Evolutionary conservation across 495 filamentous ascomycete species (phyloP).

Genomic region (Hypoxylon cercidicola): DNA sequence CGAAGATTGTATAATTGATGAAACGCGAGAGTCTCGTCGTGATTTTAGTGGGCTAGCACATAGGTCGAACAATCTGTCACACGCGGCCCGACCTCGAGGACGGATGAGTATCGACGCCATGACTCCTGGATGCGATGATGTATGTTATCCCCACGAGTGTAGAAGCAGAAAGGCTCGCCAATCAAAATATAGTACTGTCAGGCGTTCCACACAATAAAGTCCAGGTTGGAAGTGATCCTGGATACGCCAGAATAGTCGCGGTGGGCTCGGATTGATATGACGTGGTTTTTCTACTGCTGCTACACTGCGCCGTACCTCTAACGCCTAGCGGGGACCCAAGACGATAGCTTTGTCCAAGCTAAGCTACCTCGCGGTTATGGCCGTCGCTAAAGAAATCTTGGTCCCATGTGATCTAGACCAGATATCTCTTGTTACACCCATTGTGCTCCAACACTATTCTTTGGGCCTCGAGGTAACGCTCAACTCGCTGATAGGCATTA

Average conservation of each 20-base stretch:
- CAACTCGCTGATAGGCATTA: conserved; percentile 4
- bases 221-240: conserved; percentile 30
- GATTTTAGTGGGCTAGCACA: conserved; percentile 9
- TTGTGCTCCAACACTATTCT: no score
- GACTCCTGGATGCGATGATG: conserved; percentile 14
- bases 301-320: conserved; percentile 7
- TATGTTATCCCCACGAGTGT: conserved; percentile 1
- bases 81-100: conserved; percentile 9
- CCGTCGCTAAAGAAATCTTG: neutral
- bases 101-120: conserved; percentile 18
- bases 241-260: conserved; percentile 37
- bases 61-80: conserved; percentile 4
- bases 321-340: conserved; percentile 4
- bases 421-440: conserved; percentile 8
- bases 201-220: conserved; percentile 24
- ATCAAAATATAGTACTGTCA: conserved; percentile 14
- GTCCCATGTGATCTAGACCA: conserved; percentile 13
- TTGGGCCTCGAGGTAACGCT: conserved; percentile 10
- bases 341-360: conserved; percentile 9
- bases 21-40: conserved; percentile 18
- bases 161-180: conserved; percentile 13
- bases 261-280: conserved; percentile 25
- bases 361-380: conserved; percentile 4
- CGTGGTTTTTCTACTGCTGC: conserved; percentile 7
- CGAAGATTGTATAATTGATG: no score